Evolutionary conservation across 805 yeast genomes (phyloP).

Genomic region (Candida dajiaensis): DNA sequence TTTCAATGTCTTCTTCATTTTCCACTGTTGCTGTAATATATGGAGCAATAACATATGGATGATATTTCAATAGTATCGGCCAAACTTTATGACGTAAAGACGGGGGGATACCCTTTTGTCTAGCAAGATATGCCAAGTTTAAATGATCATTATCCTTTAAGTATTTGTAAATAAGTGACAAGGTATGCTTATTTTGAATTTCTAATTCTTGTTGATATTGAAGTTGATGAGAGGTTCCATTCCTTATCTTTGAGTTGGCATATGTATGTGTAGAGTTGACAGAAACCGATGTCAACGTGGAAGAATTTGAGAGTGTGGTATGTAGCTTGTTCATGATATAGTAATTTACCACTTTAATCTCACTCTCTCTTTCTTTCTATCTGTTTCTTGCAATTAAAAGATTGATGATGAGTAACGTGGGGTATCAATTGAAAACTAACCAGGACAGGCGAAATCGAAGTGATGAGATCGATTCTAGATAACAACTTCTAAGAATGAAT

Average conservation of each 20-base stretch:
- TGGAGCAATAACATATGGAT: conserved; percentile 80
- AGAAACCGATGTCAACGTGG: background rate
- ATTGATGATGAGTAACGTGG: no score
- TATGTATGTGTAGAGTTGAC: background rate
- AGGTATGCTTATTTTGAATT: background rate
- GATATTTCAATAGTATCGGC: conserved; percentile 77
- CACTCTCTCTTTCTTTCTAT: no score
- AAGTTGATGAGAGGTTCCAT: background rate
- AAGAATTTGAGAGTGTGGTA: background rate
- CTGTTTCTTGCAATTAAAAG: no score
- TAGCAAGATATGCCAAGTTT: conserved; percentile 72
- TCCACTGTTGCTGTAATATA: conserved; percentile 46
- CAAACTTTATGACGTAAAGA: conserved; percentile 70
- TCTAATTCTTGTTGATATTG: background rate
- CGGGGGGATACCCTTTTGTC: conserved; percentile 85
- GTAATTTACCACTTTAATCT: no score
- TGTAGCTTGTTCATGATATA: background rate
- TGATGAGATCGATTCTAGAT: no score
- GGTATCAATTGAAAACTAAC: no score
- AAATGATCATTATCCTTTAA: conserved; percentile 58
- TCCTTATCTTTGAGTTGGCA: background rate
- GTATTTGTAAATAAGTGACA: conserved; percentile 25
- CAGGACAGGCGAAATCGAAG: no score
- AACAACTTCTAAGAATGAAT: no score
- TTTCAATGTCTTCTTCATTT: conserved; percentile 27